Evolutionary conservation across 78 protist species (phyloP), one percentile per base, ranked within the genome.

Genomic region (Anaeramoeba flamelloides): DNA sequence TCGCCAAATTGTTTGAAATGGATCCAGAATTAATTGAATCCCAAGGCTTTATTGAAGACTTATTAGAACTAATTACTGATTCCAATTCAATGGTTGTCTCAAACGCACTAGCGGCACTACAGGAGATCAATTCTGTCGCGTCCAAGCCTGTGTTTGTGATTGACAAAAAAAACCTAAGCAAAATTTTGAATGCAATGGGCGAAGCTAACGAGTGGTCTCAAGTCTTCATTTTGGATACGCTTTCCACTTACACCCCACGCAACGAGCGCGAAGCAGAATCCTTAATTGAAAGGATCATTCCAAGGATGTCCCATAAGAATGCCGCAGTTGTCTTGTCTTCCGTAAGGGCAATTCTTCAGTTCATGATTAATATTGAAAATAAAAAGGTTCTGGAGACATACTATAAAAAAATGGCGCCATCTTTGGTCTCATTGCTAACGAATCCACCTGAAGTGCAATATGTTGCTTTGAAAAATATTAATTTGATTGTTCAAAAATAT

Each of bases 1-100:
- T 96, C 2, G 98, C 97, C 37, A 97, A 97, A 86, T 84, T 97
- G 38, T 94, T 86, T 86, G 98, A 93, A 77, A 87, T 96, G 78
- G 84, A 84, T 81, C 92, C 94, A 32, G 91, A 83, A 17, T 82
- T 92, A 30, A 89, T 90, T 30, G 91, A 83, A 80, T 90, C 86
- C 36, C 94, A 94, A 74, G 98, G 98, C 36, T 93, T 95, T 84
- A 76, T 76, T 12, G 78, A 76, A 22, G 37, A 38, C 75, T 39
- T 76, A 31, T 8, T 64, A 36, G 53, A 1, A 36, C 81, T 78
- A 1, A 69, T 78, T 3, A 3, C 39, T 17, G 81, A 78, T 32
- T 1, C 37, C 1, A 78, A 78, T 38, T 74, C 3, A 36, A 38
- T 38, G 69, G 81, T 78, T 8, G 81, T 78, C 37, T 1, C 64